Evolutionary conservation across 768 basidiomycete genomes (phyloP), one percentile per base, ranked within the genome.

Genomic region (Baorangia bicolor): DNA sequence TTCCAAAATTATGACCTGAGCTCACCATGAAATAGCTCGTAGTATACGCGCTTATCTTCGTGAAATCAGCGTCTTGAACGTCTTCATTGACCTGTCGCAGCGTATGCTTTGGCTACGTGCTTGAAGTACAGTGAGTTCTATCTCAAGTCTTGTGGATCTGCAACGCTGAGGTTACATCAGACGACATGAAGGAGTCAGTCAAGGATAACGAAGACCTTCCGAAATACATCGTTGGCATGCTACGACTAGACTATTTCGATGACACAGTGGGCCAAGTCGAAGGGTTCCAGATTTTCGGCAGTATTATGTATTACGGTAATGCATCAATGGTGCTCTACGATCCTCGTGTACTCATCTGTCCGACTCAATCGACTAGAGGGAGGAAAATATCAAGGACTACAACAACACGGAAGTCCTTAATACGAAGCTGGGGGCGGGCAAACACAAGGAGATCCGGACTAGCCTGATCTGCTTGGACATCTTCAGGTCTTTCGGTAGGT

Each of bases 211-310:
- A 44, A 44, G 18, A 27, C 21, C 37, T 53, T 48, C 43, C 54
- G 8, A 48, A 25, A 33, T 23, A 48, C 16, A 56, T 57, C 27
- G 44, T 60, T 5, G 18, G 33, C 8, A 53, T 56, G 51, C 41
- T 56, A 4, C 16, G 37, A 37, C n/a, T 40, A 20, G 51, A 56
- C 47, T 53, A 53, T n/a, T 52, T 56, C 7, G 58, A 59, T 3
- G 49, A 48, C 11, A 41, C 50, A 0, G 30, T 56, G 0, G 58
- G 50, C 16, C 50, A 25, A 50, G 49, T 48, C 0, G 45, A 48
- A 47, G 53, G 53, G 5, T 56, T 53, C 35, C 53, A 55, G 16
- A 48, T 55, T 2, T 51, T 59, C 11, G 49, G 33, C 0, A 53
- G 47, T 1, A 9, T 51, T 20, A 59, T 56, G 43, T 21, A 49